A percentile compares a stretch with the other conserved stretches of the same genome.
phyloP scores from a whole-genome alignment of 495 filamentous ascomycete genomes.

The Podospora pseudoanserina region DNA sequence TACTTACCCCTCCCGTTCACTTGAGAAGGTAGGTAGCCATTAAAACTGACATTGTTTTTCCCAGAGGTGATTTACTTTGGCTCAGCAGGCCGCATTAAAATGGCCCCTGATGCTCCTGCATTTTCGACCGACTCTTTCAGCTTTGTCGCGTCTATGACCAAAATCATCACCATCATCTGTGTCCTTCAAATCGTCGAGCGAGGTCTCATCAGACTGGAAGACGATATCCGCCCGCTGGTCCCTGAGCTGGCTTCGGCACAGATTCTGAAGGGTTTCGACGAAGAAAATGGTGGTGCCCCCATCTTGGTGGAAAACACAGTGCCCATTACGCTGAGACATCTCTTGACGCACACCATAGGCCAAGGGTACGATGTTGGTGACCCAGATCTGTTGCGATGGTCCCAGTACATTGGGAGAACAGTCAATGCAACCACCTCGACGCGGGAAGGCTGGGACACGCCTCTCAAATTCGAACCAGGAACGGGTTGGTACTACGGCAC shows the following conservation, averaged over 20 bases:
- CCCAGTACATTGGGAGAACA: constrained; percentile 20
- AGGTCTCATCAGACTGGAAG: constrained; percentile 33
- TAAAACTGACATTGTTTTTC: neutral
- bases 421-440: constrained; percentile 14
- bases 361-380: constrained; percentile 29
- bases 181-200: constrained; percentile 37
- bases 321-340: constrained; percentile 30
- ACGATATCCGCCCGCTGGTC: constrained; percentile 28
- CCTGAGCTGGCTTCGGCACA: constrained; percentile 32
- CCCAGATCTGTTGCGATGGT: constrained; percentile 27
- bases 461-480: constrained; percentile 29
- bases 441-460: constrained; percentile 30
- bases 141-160: constrained; percentile 36
- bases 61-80: constrained; percentile 26
- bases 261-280: constrained; percentile 28
- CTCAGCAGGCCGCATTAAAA: constrained; percentile 24
- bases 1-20: neutral
- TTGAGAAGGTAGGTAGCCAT: neutral
- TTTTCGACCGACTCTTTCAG: constrained; percentile 52
- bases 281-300: constrained; percentile 14
- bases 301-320: constrained; percentile 27
- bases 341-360: constrained; percentile 35
- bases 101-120: constrained; percentile 14
- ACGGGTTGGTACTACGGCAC: constrained; percentile 33
- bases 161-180: constrained; percentile 34